Conservation (phyloP, 1,284 basidiomycete species). For the Cryptococcus hybrid region DNA sequence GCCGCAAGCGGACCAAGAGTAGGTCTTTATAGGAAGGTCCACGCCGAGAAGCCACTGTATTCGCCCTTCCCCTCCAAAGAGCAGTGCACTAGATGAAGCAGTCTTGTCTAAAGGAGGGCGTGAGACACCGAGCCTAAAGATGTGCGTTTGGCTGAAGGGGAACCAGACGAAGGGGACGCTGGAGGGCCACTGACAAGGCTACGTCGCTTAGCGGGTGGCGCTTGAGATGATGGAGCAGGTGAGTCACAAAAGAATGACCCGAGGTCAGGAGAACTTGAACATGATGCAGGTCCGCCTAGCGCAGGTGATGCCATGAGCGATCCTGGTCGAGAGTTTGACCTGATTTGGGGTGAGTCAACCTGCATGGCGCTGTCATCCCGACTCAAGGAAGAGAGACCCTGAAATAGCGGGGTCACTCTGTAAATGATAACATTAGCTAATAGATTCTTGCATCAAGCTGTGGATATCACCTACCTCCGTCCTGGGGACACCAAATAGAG, state of each 20-base stretch:
- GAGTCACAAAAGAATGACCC: slow-evolving; percentile 48
- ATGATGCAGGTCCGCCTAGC: slow-evolving; percentile 18
- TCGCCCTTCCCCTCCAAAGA: slow-evolving; percentile 30
- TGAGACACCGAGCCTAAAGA: slow-evolving; percentile 18
- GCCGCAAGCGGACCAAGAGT: slow-evolving; percentile 16
- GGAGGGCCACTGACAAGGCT: slow-evolving; percentile 37
- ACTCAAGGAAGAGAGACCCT: slow-evolving; percentile 1
- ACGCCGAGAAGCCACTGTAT: slow-evolving; percentile 27
- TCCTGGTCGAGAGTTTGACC: slow-evolving; percentile 12
- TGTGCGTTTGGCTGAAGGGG: slow-evolving; percentile 42
- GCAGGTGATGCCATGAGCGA: slow-evolving; percentile 18
- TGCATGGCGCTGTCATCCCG: slow-evolving; percentile 28
- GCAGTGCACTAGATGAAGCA: slow-evolving; percentile 31
- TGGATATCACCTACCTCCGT: slow-evolving; percentile 27
- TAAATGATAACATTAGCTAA: background rate
- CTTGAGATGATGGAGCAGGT: slow-evolving; percentile 27
- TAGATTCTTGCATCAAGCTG: background rate
- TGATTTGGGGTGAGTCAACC: slow-evolving; percentile 29
- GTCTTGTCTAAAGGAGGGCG: slow-evolving; percentile 32
- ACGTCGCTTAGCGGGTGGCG: slow-evolving; percentile 31
- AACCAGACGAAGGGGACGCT: slow-evolving; percentile 41
- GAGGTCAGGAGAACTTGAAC: slow-evolving; percentile 37
- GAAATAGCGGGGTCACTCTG: slow-evolving; percentile 12
- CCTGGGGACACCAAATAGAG: slow-evolving; percentile 20
- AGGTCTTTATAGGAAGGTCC: slow-evolving; percentile 22